Evolutionary conservation across 2,329 filamentous ascomycete genomes (phyloP).

Genomic region (Fusarium drepaniforme): DNA sequence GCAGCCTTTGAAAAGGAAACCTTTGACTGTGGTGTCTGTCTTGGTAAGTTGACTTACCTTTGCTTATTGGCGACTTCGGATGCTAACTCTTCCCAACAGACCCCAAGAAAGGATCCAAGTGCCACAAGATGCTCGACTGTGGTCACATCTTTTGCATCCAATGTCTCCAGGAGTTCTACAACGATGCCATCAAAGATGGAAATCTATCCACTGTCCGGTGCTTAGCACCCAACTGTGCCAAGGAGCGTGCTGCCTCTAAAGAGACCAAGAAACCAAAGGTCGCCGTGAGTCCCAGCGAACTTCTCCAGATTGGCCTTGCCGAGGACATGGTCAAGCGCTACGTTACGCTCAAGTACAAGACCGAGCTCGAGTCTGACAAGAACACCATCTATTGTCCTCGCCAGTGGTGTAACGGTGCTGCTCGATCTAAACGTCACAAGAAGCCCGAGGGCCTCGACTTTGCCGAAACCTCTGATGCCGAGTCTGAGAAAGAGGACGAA

Average conservation of each 20-base stretch:
- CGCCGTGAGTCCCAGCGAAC: slow-evolving; percentile 83
- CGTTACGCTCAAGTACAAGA: slow-evolving; percentile 91
- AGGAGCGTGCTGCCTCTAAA: slow-evolving; percentile 61
- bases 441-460: slow-evolving; percentile 77
- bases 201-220: slow-evolving; percentile 85
- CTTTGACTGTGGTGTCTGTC: slow-evolving; percentile 88
- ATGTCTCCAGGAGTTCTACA: slow-evolving; percentile 94
- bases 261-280: slow-evolving; percentile 69
- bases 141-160: slow-evolving; percentile 90
- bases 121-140: slow-evolving; percentile 86
- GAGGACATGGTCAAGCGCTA: slow-evolving; percentile 85
- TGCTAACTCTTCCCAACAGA: slow-evolving; percentile 60
- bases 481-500: slow-evolving; percentile 60
- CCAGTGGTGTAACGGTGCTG: slow-evolving; percentile 91
- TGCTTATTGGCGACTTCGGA: neutral
- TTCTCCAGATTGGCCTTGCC: slow-evolving; percentile 80
- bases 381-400: slow-evolving; percentile 93
- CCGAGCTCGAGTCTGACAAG: slow-evolving; percentile 90
- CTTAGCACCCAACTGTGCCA: slow-evolving; percentile 82
- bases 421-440: slow-evolving; percentile 78
- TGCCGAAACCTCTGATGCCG: slow-evolving; percentile 66
- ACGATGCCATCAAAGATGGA: slow-evolving; percentile 86
- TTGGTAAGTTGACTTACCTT: slow-evolving; percentile 61
- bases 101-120: slow-evolving; percentile 87
- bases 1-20: slow-evolving; percentile 85